A percentile compares a stretch with the other conserved stretches of the same genome.
Evolutionary conservation across 2,329 filamentous ascomycete genomes (phyloP).

Genomic region (Pyrenophora tritici-repentis): DNA sequence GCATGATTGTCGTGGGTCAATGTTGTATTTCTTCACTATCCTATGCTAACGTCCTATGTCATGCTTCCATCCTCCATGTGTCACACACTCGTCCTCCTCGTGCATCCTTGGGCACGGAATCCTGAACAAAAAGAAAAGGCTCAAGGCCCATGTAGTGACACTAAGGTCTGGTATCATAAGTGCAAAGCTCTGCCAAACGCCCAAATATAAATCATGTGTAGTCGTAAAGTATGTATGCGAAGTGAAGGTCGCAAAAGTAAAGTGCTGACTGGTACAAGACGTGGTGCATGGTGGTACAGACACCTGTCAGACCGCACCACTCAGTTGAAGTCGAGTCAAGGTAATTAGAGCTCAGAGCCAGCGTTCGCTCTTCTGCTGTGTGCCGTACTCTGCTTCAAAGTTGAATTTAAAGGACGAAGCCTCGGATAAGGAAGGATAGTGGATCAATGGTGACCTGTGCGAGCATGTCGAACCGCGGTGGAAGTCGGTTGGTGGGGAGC

Average conservation of each 20-base stretch:
- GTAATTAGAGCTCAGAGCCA: constrained; percentile 23
- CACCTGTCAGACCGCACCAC: constrained; percentile 14
- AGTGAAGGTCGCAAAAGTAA: constrained; percentile 21
- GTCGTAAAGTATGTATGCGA: constrained; percentile 39
- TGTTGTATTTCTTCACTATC: constrained; percentile 14
- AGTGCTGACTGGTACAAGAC: constrained; percentile 22
- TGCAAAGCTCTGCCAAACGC: constrained; percentile 33
- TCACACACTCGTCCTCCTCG: not conserved
- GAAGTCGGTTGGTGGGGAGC: constrained; percentile 37
- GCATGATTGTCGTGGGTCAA: no score
- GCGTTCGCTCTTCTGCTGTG: constrained; percentile 19
- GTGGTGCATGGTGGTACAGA: constrained; percentile 15
- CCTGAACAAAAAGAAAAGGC: constrained; percentile 25
- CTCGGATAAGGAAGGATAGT: constrained; percentile 47
- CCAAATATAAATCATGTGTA: constrained; percentile 34
- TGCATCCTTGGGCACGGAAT: constrained; percentile 4
- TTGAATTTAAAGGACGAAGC: constrained; percentile 46
- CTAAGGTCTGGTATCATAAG: constrained; percentile 47
- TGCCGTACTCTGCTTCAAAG: constrained; percentile 33
- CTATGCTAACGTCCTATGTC: constrained; percentile 8
- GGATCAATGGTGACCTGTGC: constrained; percentile 39
- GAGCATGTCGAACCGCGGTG: constrained; percentile 33
- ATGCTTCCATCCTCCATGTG: not conserved
- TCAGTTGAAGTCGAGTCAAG: constrained; percentile 3
- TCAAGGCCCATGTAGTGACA: constrained; percentile 40